A percentile compares a stretch with the other conserved stretches of the same genome.
These are phyloP conservation scores for Salisapilia sapeloensis DNA, from an alignment of 352 stramenopile species.

Conservation along the genomic window DNA sequence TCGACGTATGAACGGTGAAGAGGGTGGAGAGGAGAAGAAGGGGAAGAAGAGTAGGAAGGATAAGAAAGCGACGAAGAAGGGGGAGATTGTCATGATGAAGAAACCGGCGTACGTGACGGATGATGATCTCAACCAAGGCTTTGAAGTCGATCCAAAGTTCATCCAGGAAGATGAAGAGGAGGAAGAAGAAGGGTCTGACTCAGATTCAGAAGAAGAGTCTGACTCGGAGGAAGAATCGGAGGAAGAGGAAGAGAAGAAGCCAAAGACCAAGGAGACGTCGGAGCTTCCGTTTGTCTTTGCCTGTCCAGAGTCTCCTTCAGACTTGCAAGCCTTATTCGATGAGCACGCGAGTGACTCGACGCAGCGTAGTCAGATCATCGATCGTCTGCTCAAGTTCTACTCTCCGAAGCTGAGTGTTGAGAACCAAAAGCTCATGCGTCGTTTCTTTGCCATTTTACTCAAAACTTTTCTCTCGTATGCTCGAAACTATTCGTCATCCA, in stretches of 20 bases:
- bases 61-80: conserved; percentile 20
- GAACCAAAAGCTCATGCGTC: conserved; percentile 93
- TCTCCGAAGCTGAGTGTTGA: conserved; percentile 86
- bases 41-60: conserved; percentile 25
- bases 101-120: conserved; percentile 53
- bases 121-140: conserved; percentile 83
- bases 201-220: conserved; percentile 13
- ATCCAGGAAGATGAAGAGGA: conserved; percentile 27
- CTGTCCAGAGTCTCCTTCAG: conserved; percentile 83
- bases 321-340: conserved; percentile 81
- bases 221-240: conserved; percentile 25
- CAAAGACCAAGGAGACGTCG: conserved; percentile 28
- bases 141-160: conserved; percentile 48
- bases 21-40: conserved; percentile 22
- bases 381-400: conserved; percentile 88
- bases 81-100: conserved; percentile 36
- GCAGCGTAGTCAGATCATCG: conserved; percentile 74
- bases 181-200: conserved; percentile 6
- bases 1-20: conserved; percentile 89
- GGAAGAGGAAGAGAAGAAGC: conserved; percentile 24
- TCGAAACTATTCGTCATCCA: conserved; percentile 49
- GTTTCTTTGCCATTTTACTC: conserved; percentile 91
- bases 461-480: conserved; percentile 86
- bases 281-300: conserved; percentile 93
- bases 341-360: conserved; percentile 67